Evolutionary conservation across 1,284 basidiomycete genomes (phyloP).

Genomic region (Meira nashicola): DNA sequence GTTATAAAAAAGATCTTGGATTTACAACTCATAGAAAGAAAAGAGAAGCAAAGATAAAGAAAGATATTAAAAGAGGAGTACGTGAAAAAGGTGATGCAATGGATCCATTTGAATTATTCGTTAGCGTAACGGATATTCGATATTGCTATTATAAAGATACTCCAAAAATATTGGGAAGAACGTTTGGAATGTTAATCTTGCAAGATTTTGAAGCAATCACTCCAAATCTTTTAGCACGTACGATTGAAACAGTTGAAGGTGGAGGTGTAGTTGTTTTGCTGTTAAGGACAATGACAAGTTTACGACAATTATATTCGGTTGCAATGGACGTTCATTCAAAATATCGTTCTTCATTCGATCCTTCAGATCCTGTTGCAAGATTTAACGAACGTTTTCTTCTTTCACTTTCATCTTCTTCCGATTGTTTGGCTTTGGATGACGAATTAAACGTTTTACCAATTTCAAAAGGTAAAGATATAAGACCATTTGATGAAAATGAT

Average conservation of each 20-base stretch:
- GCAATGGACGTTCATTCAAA: slow-evolving; percentile 95
- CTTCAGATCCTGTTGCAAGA: slow-evolving; percentile 81
- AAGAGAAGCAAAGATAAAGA: slow-evolving; percentile 53
- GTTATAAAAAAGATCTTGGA: slow-evolving; percentile 50
- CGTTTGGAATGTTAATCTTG: slow-evolving; percentile 93
- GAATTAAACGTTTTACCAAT: slow-evolving; percentile 96
- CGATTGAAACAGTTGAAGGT: slow-evolving; percentile 97
- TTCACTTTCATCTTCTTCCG: slow-evolving; percentile 68
- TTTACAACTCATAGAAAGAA: slow-evolving; percentile 83
- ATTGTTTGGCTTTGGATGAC: slow-evolving; percentile 92
- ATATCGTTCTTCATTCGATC: slow-evolving; percentile 78
- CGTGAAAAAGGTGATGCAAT: slow-evolving; percentile 85
- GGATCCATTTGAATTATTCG: slow-evolving; percentile 95
- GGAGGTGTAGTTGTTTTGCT: slow-evolving; percentile 88
- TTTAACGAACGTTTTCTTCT: slow-evolving; percentile 90
- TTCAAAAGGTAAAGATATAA: slow-evolving; percentile 90
- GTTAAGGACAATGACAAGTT: slow-evolving; percentile 88
- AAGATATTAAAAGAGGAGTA: slow-evolving; percentile 67
- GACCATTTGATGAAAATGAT: slow-evolving; percentile 62
- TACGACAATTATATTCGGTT: slow-evolving; percentile 91
- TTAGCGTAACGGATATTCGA: slow-evolving; percentile 96
- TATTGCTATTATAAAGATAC: slow-evolving; percentile 60
- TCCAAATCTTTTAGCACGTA: slow-evolving; percentile 90
- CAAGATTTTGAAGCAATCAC: slow-evolving; percentile 99
- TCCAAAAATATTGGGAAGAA: slow-evolving; percentile 70